Evolutionary conservation across 495 filamentous ascomycete genomes (phyloP).

Genomic region (Talaromyces nanjingensis): DNA sequence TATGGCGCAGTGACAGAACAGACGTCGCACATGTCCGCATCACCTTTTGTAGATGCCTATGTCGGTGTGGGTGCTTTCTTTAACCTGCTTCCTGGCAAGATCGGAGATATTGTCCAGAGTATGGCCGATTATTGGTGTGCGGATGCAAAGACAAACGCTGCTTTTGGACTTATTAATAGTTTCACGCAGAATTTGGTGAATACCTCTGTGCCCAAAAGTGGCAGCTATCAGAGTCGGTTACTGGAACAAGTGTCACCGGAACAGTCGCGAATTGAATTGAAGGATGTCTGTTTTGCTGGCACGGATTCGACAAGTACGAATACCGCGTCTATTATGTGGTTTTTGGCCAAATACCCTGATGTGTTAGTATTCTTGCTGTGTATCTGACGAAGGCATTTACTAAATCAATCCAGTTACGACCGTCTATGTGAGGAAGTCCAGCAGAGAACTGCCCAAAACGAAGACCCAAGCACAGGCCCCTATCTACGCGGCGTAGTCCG

Average conservation of each 20-base stretch:
- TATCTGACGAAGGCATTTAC: neutral
- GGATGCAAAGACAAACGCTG: conserved; percentile 19
- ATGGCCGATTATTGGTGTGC: conserved; percentile 18
- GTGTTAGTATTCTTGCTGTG: conserved; percentile 23
- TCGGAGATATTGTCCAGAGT: conserved; percentile 30
- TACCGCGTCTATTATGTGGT: conserved; percentile 34
- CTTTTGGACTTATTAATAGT: conserved; percentile 28
- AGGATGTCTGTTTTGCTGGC: conserved; percentile 28
- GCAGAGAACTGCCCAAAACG: conserved; percentile 11
- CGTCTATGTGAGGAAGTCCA: conserved; percentile 29
- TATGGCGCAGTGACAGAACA: conserved; percentile 35
- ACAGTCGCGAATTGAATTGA: conserved; percentile 41
- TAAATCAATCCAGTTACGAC: conserved; percentile 24
- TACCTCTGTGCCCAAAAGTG: conserved; percentile 16
- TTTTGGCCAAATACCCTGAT: conserved; percentile 31
- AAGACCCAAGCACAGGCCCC: conserved; percentile 25
- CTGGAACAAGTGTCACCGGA: conserved; percentile 27
- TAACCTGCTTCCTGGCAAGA: conserved; percentile 25
- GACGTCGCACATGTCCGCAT: conserved; percentile 23
- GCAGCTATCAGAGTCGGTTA: conserved; percentile 41
- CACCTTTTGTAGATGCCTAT: conserved; percentile 36
- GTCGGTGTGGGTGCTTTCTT: conserved; percentile 45
- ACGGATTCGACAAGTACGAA: conserved; percentile 42
- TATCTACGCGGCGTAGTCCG: conserved; percentile 37
- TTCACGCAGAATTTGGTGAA: conserved; percentile 30